These are phyloP conservation scores for Talaromyces albobiverticillius DNA, from an alignment of 2,329 filamentous ascomycete species.

Conservation along the genomic window DNA sequence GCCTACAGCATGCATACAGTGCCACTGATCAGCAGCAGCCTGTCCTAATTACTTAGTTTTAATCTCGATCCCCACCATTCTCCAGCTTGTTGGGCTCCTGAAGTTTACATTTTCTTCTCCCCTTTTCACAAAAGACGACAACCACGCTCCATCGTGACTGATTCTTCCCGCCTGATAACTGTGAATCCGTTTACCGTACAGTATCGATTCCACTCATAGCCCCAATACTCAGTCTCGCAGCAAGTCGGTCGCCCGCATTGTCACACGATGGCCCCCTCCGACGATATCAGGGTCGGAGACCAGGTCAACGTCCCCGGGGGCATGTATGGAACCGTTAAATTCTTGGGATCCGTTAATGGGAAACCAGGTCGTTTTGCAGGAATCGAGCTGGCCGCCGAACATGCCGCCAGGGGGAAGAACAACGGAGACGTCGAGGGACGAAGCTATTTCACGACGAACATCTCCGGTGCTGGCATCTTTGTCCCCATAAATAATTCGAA, in stretches of 20 bases:
- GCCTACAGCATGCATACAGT: too few species aligned
- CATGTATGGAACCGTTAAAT: constrained; percentile 87
- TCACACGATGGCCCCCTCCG: constrained; percentile 33
- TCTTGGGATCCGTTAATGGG: constrained; percentile 79
- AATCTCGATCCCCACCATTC: not conserved
- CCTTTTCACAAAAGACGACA: not conserved
- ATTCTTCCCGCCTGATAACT: too few species aligned
- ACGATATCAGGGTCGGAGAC: constrained; percentile 72
- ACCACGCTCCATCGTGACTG: too few species aligned
- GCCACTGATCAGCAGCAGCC: too few species aligned
- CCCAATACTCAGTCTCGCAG: too few species aligned
- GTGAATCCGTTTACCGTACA: too few species aligned
- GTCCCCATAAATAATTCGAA: constrained; percentile 77
- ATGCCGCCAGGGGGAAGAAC: constrained; percentile 84
- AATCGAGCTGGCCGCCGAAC: constrained; percentile 80
- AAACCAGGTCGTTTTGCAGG: constrained; percentile 92
- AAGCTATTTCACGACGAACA: constrained; percentile 75
- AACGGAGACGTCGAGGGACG: constrained; percentile 88
- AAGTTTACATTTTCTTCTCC: not conserved
- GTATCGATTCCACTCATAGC: too few species aligned
- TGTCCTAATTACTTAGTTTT: too few species aligned
- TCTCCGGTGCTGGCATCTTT: constrained; percentile 87
- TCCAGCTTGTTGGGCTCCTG: constrained; percentile 2
- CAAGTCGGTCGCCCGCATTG: constrained; percentile 1
- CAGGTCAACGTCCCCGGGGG: constrained; percentile 86